phyloP scores from a whole-genome alignment of 257 asterid genomes.

The Solanum virginianum region DNA sequence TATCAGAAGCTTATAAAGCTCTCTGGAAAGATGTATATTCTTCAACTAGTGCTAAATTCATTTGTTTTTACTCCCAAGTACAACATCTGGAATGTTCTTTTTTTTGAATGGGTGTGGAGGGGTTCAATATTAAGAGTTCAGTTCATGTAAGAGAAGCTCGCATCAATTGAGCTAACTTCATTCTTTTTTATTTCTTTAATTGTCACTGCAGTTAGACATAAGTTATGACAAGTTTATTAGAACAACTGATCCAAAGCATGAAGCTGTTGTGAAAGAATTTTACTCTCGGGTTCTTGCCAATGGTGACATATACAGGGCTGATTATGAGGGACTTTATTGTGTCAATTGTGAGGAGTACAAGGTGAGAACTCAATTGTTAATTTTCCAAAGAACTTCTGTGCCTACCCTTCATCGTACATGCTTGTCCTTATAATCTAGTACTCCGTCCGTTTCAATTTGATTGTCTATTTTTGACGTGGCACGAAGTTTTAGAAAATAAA shows the following conservation, averaged over 20 bases:
- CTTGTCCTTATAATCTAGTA: not conserved
- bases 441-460: not conserved
- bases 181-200: constrained; percentile 4
- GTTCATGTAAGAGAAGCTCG: not conserved
- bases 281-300: constrained; percentile 66
- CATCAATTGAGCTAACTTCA: not conserved
- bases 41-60: not conserved
- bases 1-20: constrained; percentile 64
- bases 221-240: constrained; percentile 83
- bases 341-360: constrained; percentile 95
- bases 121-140: not conserved
- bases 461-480: not conserved
- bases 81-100: not conserved
- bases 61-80: not conserved
- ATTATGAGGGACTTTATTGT: constrained; percentile 92
- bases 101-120: not conserved
- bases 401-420: not conserved
- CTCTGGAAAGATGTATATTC: constrained; percentile 70
- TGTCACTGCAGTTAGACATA: constrained; percentile 57
- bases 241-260: constrained; percentile 75
- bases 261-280: constrained; percentile 76
- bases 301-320: constrained; percentile 89
- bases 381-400: not conserved
- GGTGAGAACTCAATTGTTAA: constrained; percentile 24
- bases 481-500: not conserved